Percentiles rank a stretch among this genome's conserved stretches.
Evolutionary conservation across 2,329 filamentous ascomycete species (phyloP).

Genomic region (Nannizziopsis arthrosporioides): DNA sequence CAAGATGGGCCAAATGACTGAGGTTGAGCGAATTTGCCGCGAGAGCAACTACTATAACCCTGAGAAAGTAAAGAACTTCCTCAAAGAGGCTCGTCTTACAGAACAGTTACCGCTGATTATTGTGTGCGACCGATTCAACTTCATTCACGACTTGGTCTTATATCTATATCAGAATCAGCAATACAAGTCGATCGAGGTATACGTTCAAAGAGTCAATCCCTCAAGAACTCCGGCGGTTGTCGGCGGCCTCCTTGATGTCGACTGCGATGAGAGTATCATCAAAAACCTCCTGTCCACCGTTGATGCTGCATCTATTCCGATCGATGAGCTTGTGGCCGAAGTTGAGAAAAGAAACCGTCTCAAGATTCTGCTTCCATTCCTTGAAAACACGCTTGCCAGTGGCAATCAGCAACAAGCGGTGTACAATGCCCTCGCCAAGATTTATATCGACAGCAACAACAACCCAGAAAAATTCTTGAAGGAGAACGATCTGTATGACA

Average conservation of each 20-base stretch:
- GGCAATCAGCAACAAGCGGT: constrained; percentile 95
- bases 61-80: constrained; percentile 97
- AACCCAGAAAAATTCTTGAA: constrained; percentile 95
- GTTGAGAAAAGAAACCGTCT: constrained; percentile 94
- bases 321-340: constrained; percentile 84
- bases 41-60: constrained; percentile 84
- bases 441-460: constrained; percentile 98
- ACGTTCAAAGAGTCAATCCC: constrained; percentile 94
- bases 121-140: constrained; percentile 98
- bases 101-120: constrained; percentile 96
- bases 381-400: constrained; percentile 76
- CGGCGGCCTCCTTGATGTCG: constrained; percentile 85
- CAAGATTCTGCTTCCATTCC: constrained; percentile 89
- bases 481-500: constrained; percentile 94
- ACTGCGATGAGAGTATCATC: constrained; percentile 94
- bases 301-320: constrained; percentile 71
- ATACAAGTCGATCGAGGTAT: constrained; percentile 96
- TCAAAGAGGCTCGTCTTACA: constrained; percentile 85
- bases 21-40: constrained; percentile 93
- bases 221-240: constrained; percentile 81
- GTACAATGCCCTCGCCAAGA: constrained; percentile 95
- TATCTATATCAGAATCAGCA: constrained; percentile 99
- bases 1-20: constrained; percentile 81
- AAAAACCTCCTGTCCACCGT: constrained; percentile 81
- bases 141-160: constrained; percentile 89